A percentile compares a stretch with the other conserved stretches of the same genome.
phyloP scores from a whole-genome alignment of 441 rosid species.

The Corymbia calophylla region DNA sequence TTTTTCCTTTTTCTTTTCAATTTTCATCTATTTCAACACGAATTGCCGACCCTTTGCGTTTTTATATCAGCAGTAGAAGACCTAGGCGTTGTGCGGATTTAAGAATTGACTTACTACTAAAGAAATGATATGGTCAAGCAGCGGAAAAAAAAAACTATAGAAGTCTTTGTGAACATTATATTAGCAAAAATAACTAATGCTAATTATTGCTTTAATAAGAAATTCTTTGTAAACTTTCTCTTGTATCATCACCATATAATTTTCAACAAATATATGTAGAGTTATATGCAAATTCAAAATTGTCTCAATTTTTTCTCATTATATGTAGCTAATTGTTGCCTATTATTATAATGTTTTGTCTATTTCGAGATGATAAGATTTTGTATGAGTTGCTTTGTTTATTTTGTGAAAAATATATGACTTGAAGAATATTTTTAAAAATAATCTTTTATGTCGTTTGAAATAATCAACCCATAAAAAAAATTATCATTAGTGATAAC shows the following conservation, averaged over 20 bases:
- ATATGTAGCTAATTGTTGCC: background rate
- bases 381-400: too few species aligned
- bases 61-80: background rate
- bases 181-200: background rate
- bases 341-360: background rate
- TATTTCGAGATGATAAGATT: background rate
- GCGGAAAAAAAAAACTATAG: background rate
- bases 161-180: background rate
- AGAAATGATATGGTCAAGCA: background rate
- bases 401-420: too few species aligned
- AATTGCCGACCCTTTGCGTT: too few species aligned
- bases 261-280: too few species aligned
- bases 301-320: background rate
- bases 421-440: too few species aligned
- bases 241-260: too few species aligned
- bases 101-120: background rate
- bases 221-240: background rate
- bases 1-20: too few species aligned
- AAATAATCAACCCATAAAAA: too few species aligned
- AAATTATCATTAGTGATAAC: too few species aligned
- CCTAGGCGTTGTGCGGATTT: background rate
- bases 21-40: too few species aligned
- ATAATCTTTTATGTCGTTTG: too few species aligned
- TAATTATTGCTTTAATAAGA: background rate
- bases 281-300: too few species aligned